phyloP scores from a whole-genome alignment of 1,139 yeast genomes.

The Kluyveromyces sp. region DNA sequence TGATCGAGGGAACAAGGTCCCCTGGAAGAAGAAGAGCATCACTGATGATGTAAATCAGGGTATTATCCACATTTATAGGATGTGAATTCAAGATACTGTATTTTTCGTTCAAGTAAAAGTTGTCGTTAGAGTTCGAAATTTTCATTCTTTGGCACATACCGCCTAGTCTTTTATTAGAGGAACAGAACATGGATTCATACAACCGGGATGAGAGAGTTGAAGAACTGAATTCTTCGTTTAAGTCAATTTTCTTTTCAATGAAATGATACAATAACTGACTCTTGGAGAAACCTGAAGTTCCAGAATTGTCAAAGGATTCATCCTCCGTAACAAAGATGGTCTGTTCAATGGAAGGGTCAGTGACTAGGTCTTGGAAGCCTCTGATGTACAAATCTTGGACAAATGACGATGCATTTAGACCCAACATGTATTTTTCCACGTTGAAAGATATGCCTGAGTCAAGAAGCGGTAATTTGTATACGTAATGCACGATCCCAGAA shows the following conservation, averaged over 20 bases:
- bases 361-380: constrained; percentile 48
- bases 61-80: constrained; percentile 45
- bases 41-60: constrained; percentile 56
- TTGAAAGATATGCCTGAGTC: constrained; percentile 40
- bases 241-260: constrained; percentile 38
- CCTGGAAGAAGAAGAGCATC: constrained; percentile 52
- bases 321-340: constrained; percentile 43
- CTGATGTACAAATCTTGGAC: constrained; percentile 66
- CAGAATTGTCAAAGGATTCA: constrained; percentile 20
- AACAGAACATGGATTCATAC: constrained; percentile 39
- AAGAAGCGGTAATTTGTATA: constrained; percentile 36
- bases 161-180: constrained; percentile 35
- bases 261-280: constrained; percentile 61
- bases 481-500: constrained; percentile 59
- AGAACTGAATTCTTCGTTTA: constrained; percentile 20
- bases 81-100: constrained; percentile 38
- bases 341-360: constrained; percentile 44
- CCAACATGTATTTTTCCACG: constrained; percentile 67
- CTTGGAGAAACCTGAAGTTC: constrained; percentile 31
- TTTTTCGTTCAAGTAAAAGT: constrained; percentile 39
- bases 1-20: constrained; percentile 44
- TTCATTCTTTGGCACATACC: constrained; percentile 42
- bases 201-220: constrained; percentile 26
- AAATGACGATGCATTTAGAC: constrained; percentile 58
- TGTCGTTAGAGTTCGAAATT: constrained; percentile 33